A percentile compares a stretch with the other conserved stretches of the same genome.
Conservation (phyloP, 2,329 filamentous ascomycete genomes). For the Cryphonectria radicalis region DNA sequence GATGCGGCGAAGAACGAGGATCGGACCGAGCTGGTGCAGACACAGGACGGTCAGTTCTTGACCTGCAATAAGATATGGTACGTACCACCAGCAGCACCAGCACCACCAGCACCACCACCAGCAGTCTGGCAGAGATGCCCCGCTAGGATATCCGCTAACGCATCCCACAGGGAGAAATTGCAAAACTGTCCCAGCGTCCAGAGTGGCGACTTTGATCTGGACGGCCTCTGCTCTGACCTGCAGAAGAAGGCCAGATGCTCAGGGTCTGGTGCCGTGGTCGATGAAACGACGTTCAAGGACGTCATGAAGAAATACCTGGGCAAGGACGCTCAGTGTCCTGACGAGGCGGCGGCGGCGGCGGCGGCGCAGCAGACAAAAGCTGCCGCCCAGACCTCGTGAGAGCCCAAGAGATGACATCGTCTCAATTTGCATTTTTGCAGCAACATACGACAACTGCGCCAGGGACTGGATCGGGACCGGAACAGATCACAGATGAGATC, state of each 20-base stretch:
- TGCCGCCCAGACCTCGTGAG: not conserved
- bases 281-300: conserved; percentile 84
- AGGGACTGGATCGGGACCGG: conserved; percentile 2
- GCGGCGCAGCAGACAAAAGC: not conserved
- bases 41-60: conserved; percentile 66
- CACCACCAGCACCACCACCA: not conserved
- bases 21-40: conserved; percentile 52
- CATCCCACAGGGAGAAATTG: conserved; percentile 75
- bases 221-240: conserved; percentile 88
- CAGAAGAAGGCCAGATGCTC: conserved; percentile 96
- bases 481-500: conserved; percentile 4
- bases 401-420: not conserved
- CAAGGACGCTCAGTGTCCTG: conserved; percentile 34
- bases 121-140: not conserved
- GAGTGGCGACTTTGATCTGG: conserved; percentile 90
- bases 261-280: conserved; percentile 85
- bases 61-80: conserved; percentile 95
- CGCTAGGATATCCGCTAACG: conserved; percentile 44
- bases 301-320: conserved; percentile 71
- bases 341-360: conserved; percentile 17
- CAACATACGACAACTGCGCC: conserved; percentile 9
- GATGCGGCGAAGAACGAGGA: conserved; percentile 76
- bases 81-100: conserved; percentile 39
- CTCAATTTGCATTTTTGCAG: conserved; percentile 4
- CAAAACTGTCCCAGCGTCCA: conserved; percentile 87